Evolutionary conservation across 768 basidiomycete genomes (phyloP), one percentile per base, ranked within the genome.

Genomic region (Tulasnella sp.): DNA sequence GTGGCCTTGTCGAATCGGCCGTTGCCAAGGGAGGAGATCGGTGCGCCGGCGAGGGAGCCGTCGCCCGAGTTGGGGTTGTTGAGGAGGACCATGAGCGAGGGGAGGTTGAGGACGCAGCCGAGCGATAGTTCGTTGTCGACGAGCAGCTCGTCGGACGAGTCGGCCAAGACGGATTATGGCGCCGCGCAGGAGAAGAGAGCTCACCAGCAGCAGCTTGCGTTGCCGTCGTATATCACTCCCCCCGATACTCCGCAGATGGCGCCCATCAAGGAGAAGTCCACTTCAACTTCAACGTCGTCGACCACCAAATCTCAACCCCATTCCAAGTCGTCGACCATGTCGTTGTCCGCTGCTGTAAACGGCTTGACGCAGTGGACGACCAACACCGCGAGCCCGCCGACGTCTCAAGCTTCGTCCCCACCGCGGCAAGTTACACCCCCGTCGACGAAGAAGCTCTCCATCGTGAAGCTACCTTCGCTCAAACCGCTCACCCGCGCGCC

Each of bases 1-100:
- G 86, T 92, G 34, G 89, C 90, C 26, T 77, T 93, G 36, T 83
- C 89, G 12, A 84, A 90, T 78, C 86, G 92, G n/a, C 72, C 75
- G 5, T 63, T 36, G 26, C 75, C 69, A 12, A 26, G 26, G 1
- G 64, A 36, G 3, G 63, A 37, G 63, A 11, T 36, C n/a, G 11
- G n/a, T 2, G 1, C 35, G 9, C 35, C 62, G 4, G 12, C 71
- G 39, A 8, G 52, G 11, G 47, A 52, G 17, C 47, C 47, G 5
- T 52, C 47, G 2, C 47, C 47, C 3, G 47, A 52, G n/a, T 19
- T 52, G 47, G n/a, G n/a, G n/a, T 7, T 22, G 52, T 11, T 71
- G 19, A 47, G 70, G 19, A 64, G 70, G 22, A 71, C 36, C 5
- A 32, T 47, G 6, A 71, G 70, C 36, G 70, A 36, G 26, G 62